Percentiles rank a stretch among this genome's conserved stretches.
Evolutionary conservation across 1,284 basidiomycete species (phyloP).

Genomic region (Neonothopanus nambi): DNA sequence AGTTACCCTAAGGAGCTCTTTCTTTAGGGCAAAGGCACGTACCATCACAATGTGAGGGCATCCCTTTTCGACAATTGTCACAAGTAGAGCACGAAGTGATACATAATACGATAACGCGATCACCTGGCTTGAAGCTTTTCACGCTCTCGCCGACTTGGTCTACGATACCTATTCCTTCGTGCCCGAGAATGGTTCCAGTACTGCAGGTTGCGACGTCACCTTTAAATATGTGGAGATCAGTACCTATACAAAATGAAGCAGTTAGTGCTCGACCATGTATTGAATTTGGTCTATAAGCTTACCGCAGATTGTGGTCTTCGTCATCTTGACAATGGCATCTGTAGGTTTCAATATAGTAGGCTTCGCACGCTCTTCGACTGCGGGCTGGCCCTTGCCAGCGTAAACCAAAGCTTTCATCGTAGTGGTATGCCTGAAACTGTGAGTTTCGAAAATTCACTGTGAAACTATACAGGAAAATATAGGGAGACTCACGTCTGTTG

Average conservation of each 20-base stretch:
- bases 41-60: conserved; percentile 26
- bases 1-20: not conserved
- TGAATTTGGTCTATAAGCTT: not conserved
- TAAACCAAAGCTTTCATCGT: conserved; percentile 30
- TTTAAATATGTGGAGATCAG: conserved; percentile 31
- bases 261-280: no score
- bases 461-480: no score
- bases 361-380: conserved; percentile 23
- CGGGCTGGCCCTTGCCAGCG: conserved; percentile 16
- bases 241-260: conserved; percentile 14
- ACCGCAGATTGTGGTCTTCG: conserved; percentile 29
- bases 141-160: conserved; percentile 30
- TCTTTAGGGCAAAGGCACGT: not conserved
- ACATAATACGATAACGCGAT: conserved; percentile 17
- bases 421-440: no score
- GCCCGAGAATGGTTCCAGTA: conserved; percentile 31
- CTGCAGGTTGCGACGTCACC: conserved; percentile 27
- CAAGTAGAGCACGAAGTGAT: conserved; percentile 17
- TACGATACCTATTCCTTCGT: conserved; percentile 35
- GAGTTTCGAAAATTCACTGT: no score
- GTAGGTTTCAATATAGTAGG: conserved; percentile 22
- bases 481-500: no score
- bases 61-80: conserved; percentile 23
- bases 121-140: conserved; percentile 31
- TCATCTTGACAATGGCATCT: conserved; percentile 28